Evolutionary conservation across 345 rosid genomes (phyloP).

Genomic region (Salix caprea): DNA sequence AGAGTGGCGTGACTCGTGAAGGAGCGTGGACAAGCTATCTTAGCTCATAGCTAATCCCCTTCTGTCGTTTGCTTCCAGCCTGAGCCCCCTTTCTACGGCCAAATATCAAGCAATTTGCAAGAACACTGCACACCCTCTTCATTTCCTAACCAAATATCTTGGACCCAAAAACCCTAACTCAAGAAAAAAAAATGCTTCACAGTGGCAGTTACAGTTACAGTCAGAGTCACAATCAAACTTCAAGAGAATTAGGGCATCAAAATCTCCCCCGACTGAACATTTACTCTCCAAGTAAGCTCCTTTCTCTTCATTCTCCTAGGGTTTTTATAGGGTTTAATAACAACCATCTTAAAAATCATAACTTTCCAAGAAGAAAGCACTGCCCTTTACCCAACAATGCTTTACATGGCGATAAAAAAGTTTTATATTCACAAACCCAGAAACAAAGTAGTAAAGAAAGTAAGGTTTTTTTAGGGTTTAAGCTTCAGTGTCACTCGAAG

Average conservation of each 20-base stretch:
- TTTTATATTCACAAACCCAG: conserved; percentile 7
- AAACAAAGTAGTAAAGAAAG: conserved; percentile 20
- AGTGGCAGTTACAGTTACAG: conserved; percentile 10
- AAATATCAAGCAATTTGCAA: neutral
- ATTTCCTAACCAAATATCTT: neutral
- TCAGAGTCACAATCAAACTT: conserved; percentile 14
- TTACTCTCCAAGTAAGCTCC: conserved; percentile 37
- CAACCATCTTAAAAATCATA: conserved; percentile 10
- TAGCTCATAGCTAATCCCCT: neutral
- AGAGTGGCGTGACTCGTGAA: too few species aligned
- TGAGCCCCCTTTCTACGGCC: too few species aligned
- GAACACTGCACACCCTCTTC: neutral
- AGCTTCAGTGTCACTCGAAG: conserved; percentile 47
- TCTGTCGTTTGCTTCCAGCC: neutral
- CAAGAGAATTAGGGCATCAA: conserved; percentile 34
- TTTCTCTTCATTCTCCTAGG: conserved; percentile 26
- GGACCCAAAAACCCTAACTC: neutral
- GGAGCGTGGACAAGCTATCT: too few species aligned
- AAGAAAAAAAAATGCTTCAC: conserved; percentile 26
- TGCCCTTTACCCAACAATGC: conserved; percentile 9
- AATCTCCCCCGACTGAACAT: conserved; percentile 21
- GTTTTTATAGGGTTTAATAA: conserved; percentile 27
- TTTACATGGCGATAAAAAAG: neutral
- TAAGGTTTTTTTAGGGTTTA: conserved; percentile 40
- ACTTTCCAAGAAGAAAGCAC: neutral